Conservation (phyloP, 441 rosid species). For the Cnidoscolus chayamansa region DNA sequence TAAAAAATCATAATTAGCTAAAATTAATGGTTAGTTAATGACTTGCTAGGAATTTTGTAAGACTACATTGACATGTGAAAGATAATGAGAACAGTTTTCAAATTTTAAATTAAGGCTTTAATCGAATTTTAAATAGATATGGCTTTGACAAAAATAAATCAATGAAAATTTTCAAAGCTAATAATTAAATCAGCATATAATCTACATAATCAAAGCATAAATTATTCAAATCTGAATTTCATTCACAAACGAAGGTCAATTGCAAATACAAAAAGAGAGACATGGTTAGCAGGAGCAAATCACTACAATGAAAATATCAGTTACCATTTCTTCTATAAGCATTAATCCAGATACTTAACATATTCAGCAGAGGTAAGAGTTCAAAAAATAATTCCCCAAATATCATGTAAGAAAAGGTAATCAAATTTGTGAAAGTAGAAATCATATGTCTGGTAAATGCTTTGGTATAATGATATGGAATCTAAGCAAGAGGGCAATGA, state of each 20-base stretch:
- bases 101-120: too few relatives aligned
- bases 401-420: background rate
- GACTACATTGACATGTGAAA: too few relatives aligned
- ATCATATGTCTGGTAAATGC: slow-evolving; percentile 4
- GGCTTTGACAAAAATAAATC: too few relatives aligned
- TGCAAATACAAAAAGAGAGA: background rate
- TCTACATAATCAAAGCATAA: background rate
- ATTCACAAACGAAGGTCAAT: background rate
- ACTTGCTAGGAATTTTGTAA: too few relatives aligned
- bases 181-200: background rate
- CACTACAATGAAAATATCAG: background rate
- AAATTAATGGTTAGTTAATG: too few relatives aligned
- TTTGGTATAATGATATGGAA: background rate
- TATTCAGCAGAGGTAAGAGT: background rate
- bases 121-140: too few relatives aligned
- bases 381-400: slow-evolving; percentile 3
- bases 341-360: background rate
- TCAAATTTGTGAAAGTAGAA: background rate
- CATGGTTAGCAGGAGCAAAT: background rate
- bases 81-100: too few relatives aligned
- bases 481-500: background rate
- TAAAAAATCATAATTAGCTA: too few relatives aligned
- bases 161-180: too few relatives aligned
- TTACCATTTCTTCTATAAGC: background rate
- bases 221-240: background rate